Evolutionary conservation across 345 rosid genomes (phyloP), one percentile per base, ranked within the genome.

Genomic region (Schrenkiella parvula): DNA sequence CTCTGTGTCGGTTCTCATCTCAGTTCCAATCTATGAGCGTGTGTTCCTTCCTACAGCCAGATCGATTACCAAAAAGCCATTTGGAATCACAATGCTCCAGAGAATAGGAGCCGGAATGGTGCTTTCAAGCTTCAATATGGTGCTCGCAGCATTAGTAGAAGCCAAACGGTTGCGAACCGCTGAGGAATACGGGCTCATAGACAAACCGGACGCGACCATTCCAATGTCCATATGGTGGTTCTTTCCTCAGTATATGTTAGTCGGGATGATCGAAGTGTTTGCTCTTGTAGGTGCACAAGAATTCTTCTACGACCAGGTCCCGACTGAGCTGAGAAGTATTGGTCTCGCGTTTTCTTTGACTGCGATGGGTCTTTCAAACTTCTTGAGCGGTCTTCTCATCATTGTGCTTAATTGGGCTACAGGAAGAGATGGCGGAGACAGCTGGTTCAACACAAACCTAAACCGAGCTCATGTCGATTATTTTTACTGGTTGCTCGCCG

Each of bases 171-270:
- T 57, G 28, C 10, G 1, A 12, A 57, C 37, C 8, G 64, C 31
- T 13, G 31, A 58, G 46, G 64, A 58, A 21, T 18, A 58, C 19
- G 46, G 64, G 46, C 64, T 58, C 17, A 12, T 58, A 6, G 46
- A 58, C 46, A 58, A 58, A 1, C 64, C 46, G 46, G 64, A 58
- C 18, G 64, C 15, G 2, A 58, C 64, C 11, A 12, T 58, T 11
- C 64, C 29, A 37, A 58, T 58, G 64, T 58, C 64, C 1, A 58
- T 58, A 58, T 58, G 46, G 44, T 58, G 64, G 64, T 58, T 58
- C 6, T 18, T 58, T 1, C 64, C 64, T 37, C 64, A 58, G 44
- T 58, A 58, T 19, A 34, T 57, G 63, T 32, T 57, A 13, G 43
- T 57, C 0, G 63, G 63, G 42, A 57, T 57, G 63, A 37, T 58